Evolutionary conservation across 2,329 filamentous ascomycete species (phyloP).

Genomic region (Paraconiothyrium brasiliense): DNA sequence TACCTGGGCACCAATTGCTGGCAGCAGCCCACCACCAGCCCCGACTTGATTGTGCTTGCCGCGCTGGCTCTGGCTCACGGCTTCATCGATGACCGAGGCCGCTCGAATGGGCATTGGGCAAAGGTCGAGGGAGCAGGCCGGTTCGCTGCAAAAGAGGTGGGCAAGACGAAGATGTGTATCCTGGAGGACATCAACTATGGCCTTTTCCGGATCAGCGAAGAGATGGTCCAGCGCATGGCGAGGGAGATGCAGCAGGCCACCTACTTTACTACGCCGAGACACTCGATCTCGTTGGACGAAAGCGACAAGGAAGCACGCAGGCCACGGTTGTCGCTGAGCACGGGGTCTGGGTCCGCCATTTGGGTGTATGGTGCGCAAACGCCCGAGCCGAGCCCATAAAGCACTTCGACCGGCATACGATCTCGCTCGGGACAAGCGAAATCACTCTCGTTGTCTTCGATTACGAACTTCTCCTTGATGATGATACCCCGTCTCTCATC

Average conservation of each 20-base stretch:
- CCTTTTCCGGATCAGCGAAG: constrained; percentile 45
- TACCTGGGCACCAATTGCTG: constrained; percentile 28
- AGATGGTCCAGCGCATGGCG: constrained; percentile 43
- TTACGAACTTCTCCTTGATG: constrained; percentile 4
- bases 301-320: constrained; percentile 24
- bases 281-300: constrained; percentile 14
- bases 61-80: constrained; percentile 47
- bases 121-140: constrained; percentile 32
- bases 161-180: constrained; percentile 44
- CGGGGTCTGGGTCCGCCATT: constrained; percentile 34
- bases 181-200: constrained; percentile 50
- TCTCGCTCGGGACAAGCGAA: background rate
- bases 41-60: constrained; percentile 49
- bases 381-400: constrained; percentile 52
- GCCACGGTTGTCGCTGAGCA: constrained; percentile 37
- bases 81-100: constrained; percentile 44
- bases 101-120: constrained; percentile 46
- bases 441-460: background rate
- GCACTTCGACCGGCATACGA: background rate
- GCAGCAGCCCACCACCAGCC: constrained; percentile 28
- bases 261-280: constrained; percentile 15
- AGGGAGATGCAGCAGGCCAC: constrained; percentile 40
- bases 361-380: constrained; percentile 48
- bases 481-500: constrained; percentile 8
- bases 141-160: constrained; percentile 43